phyloP scores from a whole-genome alignment of 345 rosid genomes.

The Pistacia vera region DNA sequence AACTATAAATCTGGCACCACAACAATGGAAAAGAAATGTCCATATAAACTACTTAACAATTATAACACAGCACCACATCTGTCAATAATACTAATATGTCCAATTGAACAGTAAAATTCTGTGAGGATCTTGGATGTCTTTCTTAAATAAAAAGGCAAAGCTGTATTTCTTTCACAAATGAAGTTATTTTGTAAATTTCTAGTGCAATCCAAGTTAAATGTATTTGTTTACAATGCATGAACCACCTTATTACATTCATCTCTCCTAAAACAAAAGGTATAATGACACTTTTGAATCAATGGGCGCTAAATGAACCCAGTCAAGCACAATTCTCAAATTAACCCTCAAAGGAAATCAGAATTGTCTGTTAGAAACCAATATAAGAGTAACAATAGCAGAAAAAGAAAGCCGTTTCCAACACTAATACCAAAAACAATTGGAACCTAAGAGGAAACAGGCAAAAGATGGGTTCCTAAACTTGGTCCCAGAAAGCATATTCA shows the following conservation, averaged over 20 bases:
- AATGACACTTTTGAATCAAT: neutral
- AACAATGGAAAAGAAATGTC: neutral
- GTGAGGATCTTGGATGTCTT: neutral
- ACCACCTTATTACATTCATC: neutral
- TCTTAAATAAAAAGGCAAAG: neutral
- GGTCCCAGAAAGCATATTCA: neutral
- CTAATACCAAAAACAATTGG: no score
- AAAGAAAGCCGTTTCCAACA: neutral
- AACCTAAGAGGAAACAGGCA: neutral
- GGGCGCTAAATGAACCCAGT: neutral
- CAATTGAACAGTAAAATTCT: neutral
- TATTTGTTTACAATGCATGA: neutral
- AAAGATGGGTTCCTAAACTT: neutral
- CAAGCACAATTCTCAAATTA: neutral
- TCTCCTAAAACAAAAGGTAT: neutral
- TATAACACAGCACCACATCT: neutral
- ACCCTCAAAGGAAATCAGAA: neutral
- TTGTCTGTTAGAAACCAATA: neutral
- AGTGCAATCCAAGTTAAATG: neutral
- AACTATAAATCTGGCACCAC: neutral
- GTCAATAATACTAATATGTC: neutral
- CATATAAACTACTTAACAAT: neutral
- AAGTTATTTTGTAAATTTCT: neutral
- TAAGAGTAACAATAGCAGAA: neutral
- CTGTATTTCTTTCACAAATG: neutral